Evolutionary conservation across 495 filamentous ascomycete species (phyloP), one percentile per base, ranked within the genome.

Genomic region (Podospora pseudopauciseta): DNA sequence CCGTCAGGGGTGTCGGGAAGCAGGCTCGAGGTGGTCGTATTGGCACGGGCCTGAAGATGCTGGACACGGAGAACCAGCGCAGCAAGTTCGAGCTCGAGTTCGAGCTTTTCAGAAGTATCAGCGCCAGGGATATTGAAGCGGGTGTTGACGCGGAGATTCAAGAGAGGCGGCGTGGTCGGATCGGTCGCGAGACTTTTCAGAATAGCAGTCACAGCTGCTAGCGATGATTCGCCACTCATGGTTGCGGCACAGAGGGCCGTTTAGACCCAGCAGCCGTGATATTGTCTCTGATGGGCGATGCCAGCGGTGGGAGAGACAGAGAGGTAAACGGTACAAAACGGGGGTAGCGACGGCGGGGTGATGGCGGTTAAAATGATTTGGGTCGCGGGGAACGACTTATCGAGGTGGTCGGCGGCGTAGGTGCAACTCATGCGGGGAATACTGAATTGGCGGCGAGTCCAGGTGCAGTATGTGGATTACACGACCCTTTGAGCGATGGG

Each of bases 1-100:
- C 88, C 86, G 69, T 86, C 87, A 55, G 89, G 87, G 30, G 87
- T 88, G 74, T 87, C 87, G 65, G 89, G 88, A 68, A 89, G 85
- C 54, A 79, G 79, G 68, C 86, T 83, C 39, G 81, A 77, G 68
- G 81, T 83, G 65, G 85, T 77, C 75, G 84, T 84, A 68, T 70
- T 85, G 75, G 88, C 86, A 79, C 87, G 85, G 69, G 81, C 83
- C 80, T 93, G 90, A 65, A 94, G 83, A 67, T 85, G 84, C 71
- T 90, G 87, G 63, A 94, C 82, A 59, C 91, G 81, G 66, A 86
- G 81, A 63, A 87, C 83, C 66, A 94, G 83, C 65, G 88, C 86
- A 65, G 87, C 85, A 62, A 94, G 84, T 75, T 92, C 91, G 66
- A 81, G 81, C 78, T 93, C 91, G 60, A 94, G 85, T 59, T 83